Percentiles rank a stretch among this genome's conserved stretches.
phyloP scores from a whole-genome alignment of 352 stramenopile species.

The Phytophthora gonapodyides region DNA sequence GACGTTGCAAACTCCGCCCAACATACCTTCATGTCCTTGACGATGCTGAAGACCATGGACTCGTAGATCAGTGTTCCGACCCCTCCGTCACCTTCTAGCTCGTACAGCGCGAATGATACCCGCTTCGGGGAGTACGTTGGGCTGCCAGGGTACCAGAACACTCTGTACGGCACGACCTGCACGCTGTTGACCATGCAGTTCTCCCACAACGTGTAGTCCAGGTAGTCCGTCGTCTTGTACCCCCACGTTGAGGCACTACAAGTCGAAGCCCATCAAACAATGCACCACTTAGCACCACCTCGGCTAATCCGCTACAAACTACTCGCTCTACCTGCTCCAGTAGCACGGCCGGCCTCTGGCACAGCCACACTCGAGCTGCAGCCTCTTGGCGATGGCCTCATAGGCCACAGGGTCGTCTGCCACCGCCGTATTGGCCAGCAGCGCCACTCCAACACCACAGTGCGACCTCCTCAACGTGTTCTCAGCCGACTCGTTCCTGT shows the following conservation, averaged over 20 bases:
- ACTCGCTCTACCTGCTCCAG: constrained; percentile 67
- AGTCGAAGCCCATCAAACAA: constrained; percentile 3
- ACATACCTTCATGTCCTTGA: constrained; percentile 62
- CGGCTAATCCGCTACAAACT: constrained; percentile 62
- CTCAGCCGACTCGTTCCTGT: constrained; percentile 49
- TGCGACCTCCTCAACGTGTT: constrained; percentile 54
- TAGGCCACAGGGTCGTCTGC: constrained; percentile 37
- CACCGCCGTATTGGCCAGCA: constrained; percentile 36
- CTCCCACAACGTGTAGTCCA: constrained; percentile 61
- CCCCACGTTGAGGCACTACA: constrained; percentile 51
- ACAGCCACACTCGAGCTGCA: constrained; percentile 75
- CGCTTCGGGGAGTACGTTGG: constrained; percentile 68
- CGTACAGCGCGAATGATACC: constrained; percentile 68
- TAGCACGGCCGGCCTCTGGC: constrained; percentile 67
- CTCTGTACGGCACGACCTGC: constrained; percentile 72
- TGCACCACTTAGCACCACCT: constrained; percentile 8
- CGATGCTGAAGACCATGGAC: constrained; percentile 56
- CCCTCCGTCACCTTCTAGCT: constrained; percentile 30
- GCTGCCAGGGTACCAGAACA: constrained; percentile 76
- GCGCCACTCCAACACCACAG: constrained; percentile 42
- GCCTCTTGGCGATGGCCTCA: constrained; percentile 45
- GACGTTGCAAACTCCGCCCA: too few species aligned
- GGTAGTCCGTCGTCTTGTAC: constrained; percentile 50
- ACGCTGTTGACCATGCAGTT: constrained; percentile 51
- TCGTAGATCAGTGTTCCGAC: constrained; percentile 43